Evolutionary conservation across 1,284 basidiomycete species (phyloP).

Genomic region (Sporisorium exsertum): DNA sequence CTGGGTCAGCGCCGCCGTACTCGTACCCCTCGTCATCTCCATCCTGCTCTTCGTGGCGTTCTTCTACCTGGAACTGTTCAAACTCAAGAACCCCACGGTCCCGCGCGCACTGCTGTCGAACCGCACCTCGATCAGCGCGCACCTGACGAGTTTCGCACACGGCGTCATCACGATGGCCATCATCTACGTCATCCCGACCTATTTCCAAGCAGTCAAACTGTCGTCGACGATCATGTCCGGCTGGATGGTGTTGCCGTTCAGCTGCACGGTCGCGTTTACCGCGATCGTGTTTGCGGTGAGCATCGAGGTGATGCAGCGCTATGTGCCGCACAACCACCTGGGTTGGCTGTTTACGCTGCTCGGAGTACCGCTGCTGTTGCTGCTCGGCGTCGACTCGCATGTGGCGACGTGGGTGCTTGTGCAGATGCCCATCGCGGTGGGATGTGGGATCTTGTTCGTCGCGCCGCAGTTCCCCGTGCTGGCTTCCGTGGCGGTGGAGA

Average conservation of each 20-base stretch:
- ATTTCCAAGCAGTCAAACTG: slow-evolving; percentile 42
- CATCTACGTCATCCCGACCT: slow-evolving; percentile 48
- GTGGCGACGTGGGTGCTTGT: slow-evolving; percentile 28
- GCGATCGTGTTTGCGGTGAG: slow-evolving; percentile 37
- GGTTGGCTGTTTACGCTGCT: slow-evolving; percentile 46
- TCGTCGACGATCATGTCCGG: slow-evolving; percentile 37
- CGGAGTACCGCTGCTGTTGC: slow-evolving; percentile 30
- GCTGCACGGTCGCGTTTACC: slow-evolving; percentile 33
- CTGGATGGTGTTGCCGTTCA: slow-evolving; percentile 44
- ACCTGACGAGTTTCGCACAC: slow-evolving; percentile 33
- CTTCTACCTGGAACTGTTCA: slow-evolving; percentile 38
- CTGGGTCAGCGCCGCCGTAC: slow-evolving; percentile 27
- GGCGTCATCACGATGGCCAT: slow-evolving; percentile 45
- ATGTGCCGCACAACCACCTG: slow-evolving; percentile 43
- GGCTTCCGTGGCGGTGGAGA: slow-evolving; percentile 22
- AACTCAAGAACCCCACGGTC: slow-evolving; percentile 28
- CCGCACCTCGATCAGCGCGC: slow-evolving; percentile 23
- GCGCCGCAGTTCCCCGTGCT: slow-evolving; percentile 47
- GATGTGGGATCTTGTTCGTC: slow-evolving; percentile 43
- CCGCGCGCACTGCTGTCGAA: slow-evolving; percentile 29
- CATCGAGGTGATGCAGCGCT: slow-evolving; percentile 33
- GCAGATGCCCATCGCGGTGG: slow-evolving; percentile 39
- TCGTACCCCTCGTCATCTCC: slow-evolving; percentile 30
- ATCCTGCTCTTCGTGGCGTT: slow-evolving; percentile 28
- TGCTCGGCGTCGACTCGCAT: slow-evolving; percentile 24